phyloP scores from a whole-genome alignment of 768 basidiomycete genomes.

The Kwoniella heveanensis region DNA sequence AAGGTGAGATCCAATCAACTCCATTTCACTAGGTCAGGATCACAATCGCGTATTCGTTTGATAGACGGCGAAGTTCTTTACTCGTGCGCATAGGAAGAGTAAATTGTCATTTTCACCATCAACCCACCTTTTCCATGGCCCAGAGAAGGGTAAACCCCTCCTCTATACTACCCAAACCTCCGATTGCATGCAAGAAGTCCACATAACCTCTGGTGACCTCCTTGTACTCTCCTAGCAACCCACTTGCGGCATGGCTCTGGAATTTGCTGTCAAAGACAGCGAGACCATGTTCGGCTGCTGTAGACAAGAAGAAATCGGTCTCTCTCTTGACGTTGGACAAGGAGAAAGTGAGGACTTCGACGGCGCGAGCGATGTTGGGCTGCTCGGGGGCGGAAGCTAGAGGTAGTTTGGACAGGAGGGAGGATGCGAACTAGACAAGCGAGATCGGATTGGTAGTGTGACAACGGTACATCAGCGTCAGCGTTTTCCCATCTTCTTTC shows the following conservation, averaged over 20 bases:
- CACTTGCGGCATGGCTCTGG: background rate
- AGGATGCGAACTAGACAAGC: slow-evolving; percentile 62
- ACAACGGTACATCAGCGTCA: no score
- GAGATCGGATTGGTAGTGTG: no score
- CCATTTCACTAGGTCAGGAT: background rate
- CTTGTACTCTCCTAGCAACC: slow-evolving; percentile 29
- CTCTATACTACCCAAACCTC: slow-evolving; percentile 60
- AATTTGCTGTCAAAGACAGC: slow-evolving; percentile 36
- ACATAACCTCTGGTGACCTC: slow-evolving; percentile 71
- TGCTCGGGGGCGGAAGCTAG: slow-evolving; percentile 56
- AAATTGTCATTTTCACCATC: no score
- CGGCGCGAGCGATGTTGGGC: slow-evolving; percentile 56
- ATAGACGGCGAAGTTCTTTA: no score
- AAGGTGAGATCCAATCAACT: no score
- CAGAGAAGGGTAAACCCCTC: slow-evolving; percentile 74
- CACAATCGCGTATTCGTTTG: no score
- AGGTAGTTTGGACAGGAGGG: slow-evolving; percentile 67
- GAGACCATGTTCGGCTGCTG: slow-evolving; percentile 60
- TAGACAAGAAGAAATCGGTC: slow-evolving; percentile 66
- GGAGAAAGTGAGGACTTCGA: slow-evolving; percentile 62
- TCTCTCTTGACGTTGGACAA: slow-evolving; percentile 66
- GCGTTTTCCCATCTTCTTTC: no score
- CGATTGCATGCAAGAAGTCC: slow-evolving; percentile 68
- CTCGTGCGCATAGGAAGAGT: no score
- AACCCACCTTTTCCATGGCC: slow-evolving; percentile 73